phyloP scores from a whole-genome alignment of 2,329 filamentous ascomycete genomes.

The Helotiales sp. region DNA sequence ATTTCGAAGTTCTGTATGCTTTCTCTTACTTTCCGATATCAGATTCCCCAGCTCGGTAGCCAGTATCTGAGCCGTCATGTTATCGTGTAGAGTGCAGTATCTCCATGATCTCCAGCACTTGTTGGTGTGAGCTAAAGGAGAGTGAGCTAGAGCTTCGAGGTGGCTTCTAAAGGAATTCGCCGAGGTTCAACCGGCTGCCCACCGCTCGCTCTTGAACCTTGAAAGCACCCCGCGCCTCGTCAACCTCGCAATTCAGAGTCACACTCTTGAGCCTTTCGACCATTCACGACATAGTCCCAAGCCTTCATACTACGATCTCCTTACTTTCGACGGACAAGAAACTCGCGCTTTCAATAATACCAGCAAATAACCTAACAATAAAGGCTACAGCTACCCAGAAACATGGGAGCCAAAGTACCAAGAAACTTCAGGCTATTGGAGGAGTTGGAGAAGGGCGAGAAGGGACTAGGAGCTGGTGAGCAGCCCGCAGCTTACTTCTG shows the following conservation, averaged over 20 bases:
- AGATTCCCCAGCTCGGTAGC: constrained; percentile 85
- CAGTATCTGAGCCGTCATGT: constrained; percentile 88
- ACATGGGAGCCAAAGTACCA: constrained; percentile 70
- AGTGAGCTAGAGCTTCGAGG: constrained; percentile 4
- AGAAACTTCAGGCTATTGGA: constrained; percentile 95
- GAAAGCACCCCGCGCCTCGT: constrained; percentile 7
- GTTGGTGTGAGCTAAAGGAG: neutral
- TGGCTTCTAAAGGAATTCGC: constrained; percentile 16
- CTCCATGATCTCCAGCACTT: constrained; percentile 23
- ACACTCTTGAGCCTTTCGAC: neutral
- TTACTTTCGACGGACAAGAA: neutral
- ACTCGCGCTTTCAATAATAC: neutral
- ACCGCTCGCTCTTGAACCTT: neutral
- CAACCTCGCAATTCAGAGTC: neutral
- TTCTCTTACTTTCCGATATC: constrained; percentile 93
- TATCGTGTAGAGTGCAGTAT: constrained; percentile 22
- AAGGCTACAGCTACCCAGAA: neutral
- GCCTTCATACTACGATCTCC: neutral
- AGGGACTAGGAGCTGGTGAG: constrained; percentile 86
- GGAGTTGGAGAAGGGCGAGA: constrained; percentile 98
- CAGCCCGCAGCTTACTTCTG: constrained; percentile 13
- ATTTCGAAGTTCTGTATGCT: constrained; percentile 85
- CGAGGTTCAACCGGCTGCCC: constrained; percentile 20
- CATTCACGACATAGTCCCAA: neutral
- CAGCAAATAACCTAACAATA: neutral